These are phyloP conservation scores for Fusarium sp. DNA, from an alignment of 2,329 filamentous ascomycete species.

Conservation along the genomic window DNA sequence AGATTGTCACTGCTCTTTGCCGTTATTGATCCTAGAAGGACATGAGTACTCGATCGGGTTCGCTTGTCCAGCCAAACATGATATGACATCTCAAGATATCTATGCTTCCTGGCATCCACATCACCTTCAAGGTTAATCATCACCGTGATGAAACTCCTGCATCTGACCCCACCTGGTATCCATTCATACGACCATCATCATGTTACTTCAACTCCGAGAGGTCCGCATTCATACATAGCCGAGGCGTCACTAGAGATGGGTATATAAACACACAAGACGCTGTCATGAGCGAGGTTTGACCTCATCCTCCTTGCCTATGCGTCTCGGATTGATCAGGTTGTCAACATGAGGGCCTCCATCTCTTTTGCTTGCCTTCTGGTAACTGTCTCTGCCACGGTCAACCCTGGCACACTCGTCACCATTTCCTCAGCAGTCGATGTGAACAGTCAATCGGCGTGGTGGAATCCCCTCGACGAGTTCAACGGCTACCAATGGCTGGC, in stretches of 20 bases:
- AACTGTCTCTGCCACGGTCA: slow-evolving; percentile 19
- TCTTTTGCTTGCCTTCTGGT: slow-evolving; percentile 12
- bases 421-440: slow-evolving; percentile 35
- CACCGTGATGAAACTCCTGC: neutral
- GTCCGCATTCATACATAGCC: slow-evolving; percentile 1
- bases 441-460: slow-evolving; percentile 42
- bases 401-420: slow-evolving; percentile 24
- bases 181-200: neutral
- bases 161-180: neutral
- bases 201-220: neutral
- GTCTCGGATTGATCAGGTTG: neutral
- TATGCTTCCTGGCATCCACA: neutral
- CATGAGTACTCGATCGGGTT: neutral
- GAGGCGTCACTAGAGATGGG: neutral
- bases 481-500: slow-evolving; percentile 39
- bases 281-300: neutral
- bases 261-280: neutral
- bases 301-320: neutral
- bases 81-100: neutral
- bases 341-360: slow-evolving; percentile 4
- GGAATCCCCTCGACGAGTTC: slow-evolving; percentile 41
- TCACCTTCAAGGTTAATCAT: neutral
- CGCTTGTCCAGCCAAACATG: neutral
- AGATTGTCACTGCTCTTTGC: neutral
- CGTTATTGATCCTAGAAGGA: neutral